These are phyloP conservation scores for Phytophthora multivora DNA, from an alignment of 352 stramenopile genomes.

Conservation along the genomic window DNA sequence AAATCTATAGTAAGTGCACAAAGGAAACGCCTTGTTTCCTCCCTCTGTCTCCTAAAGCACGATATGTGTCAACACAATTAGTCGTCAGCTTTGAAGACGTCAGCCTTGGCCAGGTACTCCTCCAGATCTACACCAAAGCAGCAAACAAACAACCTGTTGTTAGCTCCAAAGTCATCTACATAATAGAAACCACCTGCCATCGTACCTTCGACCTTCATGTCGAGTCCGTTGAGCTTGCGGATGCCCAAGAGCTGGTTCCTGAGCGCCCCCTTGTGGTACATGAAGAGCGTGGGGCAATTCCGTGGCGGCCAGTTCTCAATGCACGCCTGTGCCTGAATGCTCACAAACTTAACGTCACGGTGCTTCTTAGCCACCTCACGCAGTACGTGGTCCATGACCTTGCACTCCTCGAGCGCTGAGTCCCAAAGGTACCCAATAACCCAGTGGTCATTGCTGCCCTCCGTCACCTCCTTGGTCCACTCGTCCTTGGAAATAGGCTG, in stretches of 20 bases:
- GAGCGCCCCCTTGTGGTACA: constrained; percentile 91
- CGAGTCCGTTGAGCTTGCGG: constrained; percentile 85
- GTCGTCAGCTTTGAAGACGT: constrained; percentile 63
- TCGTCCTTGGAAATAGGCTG: constrained; percentile 93
- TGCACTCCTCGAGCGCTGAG: constrained; percentile 87
- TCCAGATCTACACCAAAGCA: constrained; percentile 70
- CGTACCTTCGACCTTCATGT: constrained; percentile 87
- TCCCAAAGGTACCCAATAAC: constrained; percentile 93
- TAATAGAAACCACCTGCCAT: not conserved
- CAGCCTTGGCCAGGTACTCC: constrained; percentile 79
- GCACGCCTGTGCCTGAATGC: constrained; percentile 89
- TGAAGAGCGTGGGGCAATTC: constrained; percentile 94
- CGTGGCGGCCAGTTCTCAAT: constrained; percentile 93
- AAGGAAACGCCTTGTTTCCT: constrained; percentile 1
- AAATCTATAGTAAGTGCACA: constrained; percentile 42
- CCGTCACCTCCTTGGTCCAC: constrained; percentile 92
- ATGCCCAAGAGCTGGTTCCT: constrained; percentile 91
- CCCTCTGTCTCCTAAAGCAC: not conserved
- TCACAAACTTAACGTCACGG: constrained; percentile 93
- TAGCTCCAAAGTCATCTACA: not conserved
- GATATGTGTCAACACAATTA: constrained; percentile 8
- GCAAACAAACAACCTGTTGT: constrained; percentile 5
- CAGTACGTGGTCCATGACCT: constrained; percentile 91
- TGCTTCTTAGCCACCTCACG: constrained; percentile 84
- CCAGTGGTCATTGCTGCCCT: constrained; percentile 86